Evolutionary conservation across 345 rosid genomes (phyloP).

Genomic region (Salix arbutifolia): DNA sequence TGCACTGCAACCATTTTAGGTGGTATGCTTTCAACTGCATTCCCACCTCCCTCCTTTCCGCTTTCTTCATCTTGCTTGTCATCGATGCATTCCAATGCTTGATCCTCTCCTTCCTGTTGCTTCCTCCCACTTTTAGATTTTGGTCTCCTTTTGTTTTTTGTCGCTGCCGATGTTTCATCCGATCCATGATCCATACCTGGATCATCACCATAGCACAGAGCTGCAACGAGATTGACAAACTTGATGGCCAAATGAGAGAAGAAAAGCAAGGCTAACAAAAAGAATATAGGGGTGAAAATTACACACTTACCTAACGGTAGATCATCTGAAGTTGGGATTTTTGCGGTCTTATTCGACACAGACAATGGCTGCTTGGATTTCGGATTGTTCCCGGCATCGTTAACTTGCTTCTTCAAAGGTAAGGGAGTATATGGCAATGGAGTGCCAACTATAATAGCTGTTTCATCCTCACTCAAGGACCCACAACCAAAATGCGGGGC

Average conservation of each 20-base stretch:
- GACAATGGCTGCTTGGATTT: conserved; percentile 34
- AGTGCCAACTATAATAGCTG: conserved; percentile 42
- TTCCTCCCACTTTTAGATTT: conserved; percentile 24
- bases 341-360: conserved; percentile 29
- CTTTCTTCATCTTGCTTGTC: conserved; percentile 17
- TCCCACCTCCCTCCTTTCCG: conserved; percentile 12
- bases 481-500: conserved; percentile 68
- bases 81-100: conserved; percentile 12
- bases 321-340: conserved; percentile 16
- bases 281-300: neutral
- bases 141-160: conserved; percentile 19
- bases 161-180: conserved; percentile 34
- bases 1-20: conserved; percentile 65
- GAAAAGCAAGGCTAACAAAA: neutral
- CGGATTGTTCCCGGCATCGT: conserved; percentile 32
- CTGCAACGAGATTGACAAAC: conserved; percentile 31
- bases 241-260: neutral
- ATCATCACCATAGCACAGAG: conserved; percentile 42
- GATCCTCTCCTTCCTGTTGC: conserved; percentile 21
- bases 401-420: conserved; percentile 42
- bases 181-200: conserved; percentile 36
- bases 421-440: conserved; percentile 43
- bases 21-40: conserved; percentile 36
- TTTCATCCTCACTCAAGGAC: conserved; percentile 46
- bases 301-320: conserved; percentile 32